phyloP scores from a whole-genome alignment of 163 green algal genomes.

The Scenedesmus sp. region DNA sequence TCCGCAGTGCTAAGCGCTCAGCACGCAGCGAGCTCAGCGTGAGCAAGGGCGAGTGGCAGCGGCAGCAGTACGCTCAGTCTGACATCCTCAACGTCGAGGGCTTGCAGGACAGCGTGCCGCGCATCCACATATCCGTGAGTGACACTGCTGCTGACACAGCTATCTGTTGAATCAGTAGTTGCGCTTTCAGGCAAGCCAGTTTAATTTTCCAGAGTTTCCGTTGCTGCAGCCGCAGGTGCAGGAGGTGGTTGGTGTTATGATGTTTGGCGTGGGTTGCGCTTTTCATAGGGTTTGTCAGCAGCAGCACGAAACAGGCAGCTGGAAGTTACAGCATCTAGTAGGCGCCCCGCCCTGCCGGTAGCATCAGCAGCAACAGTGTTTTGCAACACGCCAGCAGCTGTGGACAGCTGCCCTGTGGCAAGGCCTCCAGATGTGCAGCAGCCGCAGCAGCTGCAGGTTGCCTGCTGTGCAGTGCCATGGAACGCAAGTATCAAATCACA shows the following conservation, averaged over 20 bases:
- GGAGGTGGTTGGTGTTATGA: no score
- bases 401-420: neutral
- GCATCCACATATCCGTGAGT: constrained; percentile 3
- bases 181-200: no score
- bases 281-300: no score
- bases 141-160: neutral
- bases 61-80: constrained; percentile 69
- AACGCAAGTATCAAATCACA: neutral
- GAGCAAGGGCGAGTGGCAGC: constrained; percentile 47
- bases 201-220: no score
- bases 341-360: neutral
- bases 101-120: constrained; percentile 71
- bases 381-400: constrained; percentile 5
- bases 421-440: neutral
- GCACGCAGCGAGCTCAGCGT: constrained; percentile 61
- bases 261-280: no score
- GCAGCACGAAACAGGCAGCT: no score
- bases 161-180: no score
- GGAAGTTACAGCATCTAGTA: no score
- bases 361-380: neutral
- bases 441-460: neutral
- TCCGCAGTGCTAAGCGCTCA: constrained; percentile 81
- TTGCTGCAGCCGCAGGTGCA: no score
- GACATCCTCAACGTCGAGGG: constrained; percentile 67
- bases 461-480: neutral